Evolutionary conservation across 164 flowering plant species (phyloP), one percentile per base, ranked within the genome.

Genomic region (Malania oleifera): DNA sequence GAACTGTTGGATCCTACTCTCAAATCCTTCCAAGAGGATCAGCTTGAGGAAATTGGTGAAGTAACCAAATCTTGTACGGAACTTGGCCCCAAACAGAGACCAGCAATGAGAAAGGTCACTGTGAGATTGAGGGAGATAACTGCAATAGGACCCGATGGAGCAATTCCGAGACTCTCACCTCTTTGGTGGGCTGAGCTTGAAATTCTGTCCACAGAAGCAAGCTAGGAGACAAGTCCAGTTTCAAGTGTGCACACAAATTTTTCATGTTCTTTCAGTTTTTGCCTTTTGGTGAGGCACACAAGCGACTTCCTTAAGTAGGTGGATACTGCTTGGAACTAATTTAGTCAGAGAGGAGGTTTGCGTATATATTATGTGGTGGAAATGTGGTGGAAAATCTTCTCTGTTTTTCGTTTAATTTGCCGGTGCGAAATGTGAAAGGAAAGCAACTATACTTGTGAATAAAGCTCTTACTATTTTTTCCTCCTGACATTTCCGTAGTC

Each of bases 161-260:
- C 91, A 50, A 57, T 63, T 22, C 87, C 91, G 2, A 82, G 60
- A 54, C 67, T 79, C 17, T 86, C 96, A 24, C 96, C 93, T 28
- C 82, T 89, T 48, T 89, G 96, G 96, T 89, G 96, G 96, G 96
- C 93, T 20, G 96, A 89, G 66, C 86, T 89, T 53, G 96, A 89
- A 67, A 75, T 89, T 54, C 24, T 78, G 54, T 83, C 97, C 0
- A 54, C 76, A 1, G 82, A 80, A 7, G 78, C 75, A 46, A 71
- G 46, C 39, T 75, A 67, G 58, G 25, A 10, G 24, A 14, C 15
- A 61, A 55, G 49, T 27, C 52, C 11, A 14, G 19, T 17, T 20
- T 63, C 35, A 56, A 37, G 60, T 46, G 28, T 53, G 26, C 28
- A n/a, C 19, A 0, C 26, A 18, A 40, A 17, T 20, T 9, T 46